Evolutionary conservation across 164 flowering plant genomes (phyloP).

Genomic region (Santalum album): DNA sequence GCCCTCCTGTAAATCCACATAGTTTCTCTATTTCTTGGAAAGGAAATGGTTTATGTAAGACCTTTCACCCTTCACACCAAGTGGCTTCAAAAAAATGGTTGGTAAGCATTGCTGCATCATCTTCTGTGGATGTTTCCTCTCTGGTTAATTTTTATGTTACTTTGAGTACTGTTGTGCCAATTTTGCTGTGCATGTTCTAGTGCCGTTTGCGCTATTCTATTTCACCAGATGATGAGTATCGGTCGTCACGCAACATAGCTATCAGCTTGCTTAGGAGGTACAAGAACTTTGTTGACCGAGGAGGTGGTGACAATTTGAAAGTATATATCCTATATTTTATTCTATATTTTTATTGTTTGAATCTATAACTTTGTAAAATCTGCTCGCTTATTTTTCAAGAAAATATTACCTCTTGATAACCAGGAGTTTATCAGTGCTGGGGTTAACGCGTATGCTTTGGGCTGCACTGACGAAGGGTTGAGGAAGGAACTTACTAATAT

Average conservation of each 20-base stretch:
- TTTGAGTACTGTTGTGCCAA: background rate
- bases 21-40: constrained; percentile 23
- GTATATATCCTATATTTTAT: constrained; percentile 30
- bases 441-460: constrained; percentile 92
- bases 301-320: constrained; percentile 87
- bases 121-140: background rate
- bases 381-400: background rate
- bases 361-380: background rate
- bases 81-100: constrained; percentile 37
- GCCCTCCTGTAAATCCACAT: constrained; percentile 15
- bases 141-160: background rate
- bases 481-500: constrained; percentile 70
- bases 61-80: constrained; percentile 19
- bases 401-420: constrained; percentile 4
- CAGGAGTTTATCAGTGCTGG: constrained; percentile 94
- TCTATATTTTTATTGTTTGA: constrained; percentile 9
- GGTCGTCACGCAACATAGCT: constrained; percentile 92
- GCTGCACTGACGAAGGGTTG: constrained; percentile 89
- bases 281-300: constrained; percentile 67
- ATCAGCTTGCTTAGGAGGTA: constrained; percentile 76
- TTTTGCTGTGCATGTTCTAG: constrained; percentile 20
- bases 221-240: constrained; percentile 78
- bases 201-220: constrained; percentile 34
- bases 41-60: constrained; percentile 13
- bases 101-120: constrained; percentile 25